Evolutionary conservation across 2,329 filamentous ascomycete genomes (phyloP).

Genomic region (Leptoxyphium fumago): DNA sequence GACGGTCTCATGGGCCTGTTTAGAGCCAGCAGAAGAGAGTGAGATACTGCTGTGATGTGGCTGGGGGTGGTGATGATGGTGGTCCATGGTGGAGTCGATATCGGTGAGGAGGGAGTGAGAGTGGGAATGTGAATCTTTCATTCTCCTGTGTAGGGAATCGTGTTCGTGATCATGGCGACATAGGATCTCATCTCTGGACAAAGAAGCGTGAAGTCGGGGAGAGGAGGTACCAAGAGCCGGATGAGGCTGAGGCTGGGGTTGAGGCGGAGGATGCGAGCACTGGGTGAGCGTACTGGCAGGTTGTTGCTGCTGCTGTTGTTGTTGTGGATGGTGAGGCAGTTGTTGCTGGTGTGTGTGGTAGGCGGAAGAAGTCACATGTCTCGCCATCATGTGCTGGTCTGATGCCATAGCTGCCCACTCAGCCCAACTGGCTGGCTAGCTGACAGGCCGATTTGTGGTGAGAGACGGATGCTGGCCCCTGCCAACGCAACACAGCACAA

Average conservation of each 20-base stretch:
- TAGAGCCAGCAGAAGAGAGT: constrained; percentile 30
- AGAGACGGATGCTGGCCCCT: too few species aligned
- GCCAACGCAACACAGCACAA: too few species aligned
- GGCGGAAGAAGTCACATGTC: constrained; percentile 1
- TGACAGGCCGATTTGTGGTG: not conserved
- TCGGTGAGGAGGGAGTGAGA: constrained; percentile 1
- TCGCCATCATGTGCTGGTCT: constrained; percentile 1
- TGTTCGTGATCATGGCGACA: constrained; percentile 21
- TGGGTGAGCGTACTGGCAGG: not conserved
- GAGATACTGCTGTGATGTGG: constrained; percentile 21
- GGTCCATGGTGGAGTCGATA: constrained; percentile 1
- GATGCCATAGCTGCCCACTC: constrained; percentile 5
- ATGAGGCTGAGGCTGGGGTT: too few species aligned
- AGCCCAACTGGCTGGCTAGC: not conserved
- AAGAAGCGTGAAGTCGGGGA: not conserved
- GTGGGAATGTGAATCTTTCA: not conserved
- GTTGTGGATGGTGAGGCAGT: constrained; percentile 4
- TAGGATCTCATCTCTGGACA: constrained; percentile 10
- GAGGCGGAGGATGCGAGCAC: too few species aligned
- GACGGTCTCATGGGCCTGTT: constrained; percentile 62
- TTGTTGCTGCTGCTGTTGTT: constrained; percentile 6
- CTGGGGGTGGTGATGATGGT: constrained; percentile 10
- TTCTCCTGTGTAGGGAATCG: constrained; percentile 12
- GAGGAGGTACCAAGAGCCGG: not conserved
- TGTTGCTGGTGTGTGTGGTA: not conserved